A percentile compares a stretch with the other conserved stretches of the same genome.
These are phyloP conservation scores for Parastagonospora nodorum DNA, from an alignment of 2,329 filamentous ascomycete genomes.

Conservation along the genomic window DNA sequence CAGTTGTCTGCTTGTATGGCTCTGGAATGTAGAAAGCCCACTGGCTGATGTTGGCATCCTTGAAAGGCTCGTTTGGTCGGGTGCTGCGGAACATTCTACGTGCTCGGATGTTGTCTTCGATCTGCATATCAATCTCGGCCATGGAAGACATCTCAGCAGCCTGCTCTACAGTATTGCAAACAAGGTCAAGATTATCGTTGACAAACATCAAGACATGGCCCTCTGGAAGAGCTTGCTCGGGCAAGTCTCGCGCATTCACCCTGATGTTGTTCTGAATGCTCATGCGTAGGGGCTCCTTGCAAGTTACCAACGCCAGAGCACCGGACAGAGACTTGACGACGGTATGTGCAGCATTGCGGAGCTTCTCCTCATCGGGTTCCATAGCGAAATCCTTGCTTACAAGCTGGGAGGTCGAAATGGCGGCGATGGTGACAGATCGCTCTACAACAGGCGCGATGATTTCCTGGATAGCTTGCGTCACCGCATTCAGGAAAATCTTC, in stretches of 20 bases:
- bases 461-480: conserved; percentile 88
- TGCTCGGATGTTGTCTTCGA: conserved; percentile 78
- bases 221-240: conserved; percentile 79
- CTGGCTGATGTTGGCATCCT: conserved; percentile 79
- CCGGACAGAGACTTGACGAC: conserved; percentile 96
- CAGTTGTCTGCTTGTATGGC: conserved; percentile 84
- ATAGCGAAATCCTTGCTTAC: conserved; percentile 96
- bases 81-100: conserved; percentile 76
- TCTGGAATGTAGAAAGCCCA: conserved; percentile 95
- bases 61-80: conserved; percentile 81
- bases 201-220: conserved; percentile 98
- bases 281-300: conserved; percentile 92
- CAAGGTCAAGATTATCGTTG: conserved; percentile 93
- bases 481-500: conserved; percentile 80
- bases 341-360: conserved; percentile 84
- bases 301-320: conserved; percentile 94
- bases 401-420: conserved; percentile 93
- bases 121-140: conserved; percentile 92
- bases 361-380: conserved; percentile 84
- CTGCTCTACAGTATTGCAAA: conserved; percentile 92
- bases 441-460: conserved; percentile 98
- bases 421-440: conserved; percentile 94
- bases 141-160: conserved; percentile 92
- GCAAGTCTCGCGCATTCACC: conserved; percentile 70
- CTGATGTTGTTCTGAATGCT: conserved; percentile 98